Percentiles rank a stretch among this genome's conserved stretches.
Evolutionary conservation across 768 basidiomycete genomes (phyloP).

Genomic region (Floccularia luteovirens): DNA sequence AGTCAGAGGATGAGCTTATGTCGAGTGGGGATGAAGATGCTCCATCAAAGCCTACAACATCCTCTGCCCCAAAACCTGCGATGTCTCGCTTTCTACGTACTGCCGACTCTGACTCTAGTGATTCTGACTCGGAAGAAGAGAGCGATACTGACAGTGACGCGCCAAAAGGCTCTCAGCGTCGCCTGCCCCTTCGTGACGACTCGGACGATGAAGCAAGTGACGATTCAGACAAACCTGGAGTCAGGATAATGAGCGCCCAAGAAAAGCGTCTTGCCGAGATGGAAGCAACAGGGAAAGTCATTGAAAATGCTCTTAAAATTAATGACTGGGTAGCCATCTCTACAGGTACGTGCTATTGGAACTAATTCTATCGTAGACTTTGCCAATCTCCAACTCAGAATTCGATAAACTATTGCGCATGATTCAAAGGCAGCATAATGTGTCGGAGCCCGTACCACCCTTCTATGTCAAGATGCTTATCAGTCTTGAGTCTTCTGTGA

Average conservation of each 20-base stretch:
- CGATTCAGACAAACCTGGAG: constrained; percentile 63
- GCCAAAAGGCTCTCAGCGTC: neutral
- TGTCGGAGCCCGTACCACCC: constrained; percentile 80
- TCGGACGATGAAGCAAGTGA: constrained; percentile 50
- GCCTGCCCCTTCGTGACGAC: constrained; percentile 20
- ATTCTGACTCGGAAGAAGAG: constrained; percentile 48
- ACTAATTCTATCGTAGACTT: neutral
- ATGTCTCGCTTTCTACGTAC: constrained; percentile 78
- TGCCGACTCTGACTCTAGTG: constrained; percentile 53
- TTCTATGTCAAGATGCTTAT: constrained; percentile 74
- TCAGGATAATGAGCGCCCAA: constrained; percentile 80
- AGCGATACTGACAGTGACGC: constrained; percentile 49
- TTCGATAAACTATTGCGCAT: constrained; percentile 94
- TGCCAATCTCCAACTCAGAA: constrained; percentile 40
- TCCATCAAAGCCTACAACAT: constrained; percentile 35
- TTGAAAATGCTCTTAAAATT: constrained; percentile 93
- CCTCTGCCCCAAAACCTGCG: constrained; percentile 40
- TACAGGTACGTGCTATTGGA: constrained; percentile 49
- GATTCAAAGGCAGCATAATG: constrained; percentile 80
- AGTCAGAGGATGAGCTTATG: constrained; percentile 76
- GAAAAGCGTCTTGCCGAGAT: constrained; percentile 93
- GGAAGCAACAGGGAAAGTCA: constrained; percentile 83
- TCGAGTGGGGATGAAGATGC: constrained; percentile 66
- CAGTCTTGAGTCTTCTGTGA: constrained; percentile 72
- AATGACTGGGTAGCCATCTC: constrained; percentile 96